Evolutionary conservation across 768 basidiomycete genomes (phyloP).

Genomic region (Mycena indigotica): DNA sequence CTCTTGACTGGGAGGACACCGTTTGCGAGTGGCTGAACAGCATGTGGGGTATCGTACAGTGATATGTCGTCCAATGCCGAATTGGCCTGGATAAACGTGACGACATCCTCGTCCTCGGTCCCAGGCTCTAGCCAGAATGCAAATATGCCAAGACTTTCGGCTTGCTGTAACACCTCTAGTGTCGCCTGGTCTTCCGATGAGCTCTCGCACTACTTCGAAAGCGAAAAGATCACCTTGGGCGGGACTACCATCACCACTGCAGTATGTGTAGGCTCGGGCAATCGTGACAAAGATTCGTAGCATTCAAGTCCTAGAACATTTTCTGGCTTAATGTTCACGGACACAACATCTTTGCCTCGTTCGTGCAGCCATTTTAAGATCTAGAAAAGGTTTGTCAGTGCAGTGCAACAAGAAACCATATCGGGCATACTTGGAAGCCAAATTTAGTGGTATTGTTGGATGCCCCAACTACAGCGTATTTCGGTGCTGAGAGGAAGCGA

Average conservation of each 20-base stretch:
- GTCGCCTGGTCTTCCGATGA: slow-evolving; percentile 40
- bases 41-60: no score
- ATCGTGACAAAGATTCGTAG: slow-evolving; percentile 39
- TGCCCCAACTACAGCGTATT: not conserved
- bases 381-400: no score
- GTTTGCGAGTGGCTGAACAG: no score
- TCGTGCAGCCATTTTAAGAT: not conserved
- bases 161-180: slow-evolving; percentile 47
- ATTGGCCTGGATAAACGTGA: not conserved
- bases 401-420: no score
- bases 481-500: not conserved
- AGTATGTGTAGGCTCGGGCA: slow-evolving; percentile 46
- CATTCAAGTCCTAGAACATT: slow-evolving; percentile 48
- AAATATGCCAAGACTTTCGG: slow-evolving; percentile 44
- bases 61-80: not conserved
- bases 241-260: slow-evolving; percentile 57
- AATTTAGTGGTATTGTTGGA: not conserved
- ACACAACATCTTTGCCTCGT: not conserved
- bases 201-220: not conserved
- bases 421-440: not conserved
- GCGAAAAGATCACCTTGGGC: slow-evolving; percentile 38
- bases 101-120: slow-evolving; percentile 48
- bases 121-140: slow-evolving; percentile 70
- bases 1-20: no score
- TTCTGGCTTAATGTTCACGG: not conserved